Evolutionary conservation across 495 filamentous ascomycete species (phyloP).

Genomic region (Aeminium ludgeri): DNA sequence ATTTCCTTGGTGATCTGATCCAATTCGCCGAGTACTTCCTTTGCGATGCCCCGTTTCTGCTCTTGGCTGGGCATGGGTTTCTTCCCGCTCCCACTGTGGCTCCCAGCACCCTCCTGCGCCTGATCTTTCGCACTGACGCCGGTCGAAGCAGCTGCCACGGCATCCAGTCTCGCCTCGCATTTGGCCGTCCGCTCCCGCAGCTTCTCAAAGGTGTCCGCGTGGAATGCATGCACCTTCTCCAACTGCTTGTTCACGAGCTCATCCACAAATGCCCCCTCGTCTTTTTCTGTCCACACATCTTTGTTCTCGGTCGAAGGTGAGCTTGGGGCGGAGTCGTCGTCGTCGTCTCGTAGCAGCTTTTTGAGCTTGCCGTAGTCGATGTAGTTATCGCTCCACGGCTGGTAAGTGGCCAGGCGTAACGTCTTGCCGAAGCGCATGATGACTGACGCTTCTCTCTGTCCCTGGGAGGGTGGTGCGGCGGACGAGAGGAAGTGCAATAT

Average conservation of each 20-base stretch:
- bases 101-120: slow-evolving; percentile 26
- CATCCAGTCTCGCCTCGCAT: slow-evolving; percentile 43
- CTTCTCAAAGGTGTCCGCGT: slow-evolving; percentile 52
- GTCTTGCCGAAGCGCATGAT: slow-evolving; percentile 86
- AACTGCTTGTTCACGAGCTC: slow-evolving; percentile 86
- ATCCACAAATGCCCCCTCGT: slow-evolving; percentile 84
- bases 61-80: slow-evolving; percentile 18
- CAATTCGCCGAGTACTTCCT: slow-evolving; percentile 58
- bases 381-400: slow-evolving; percentile 83
- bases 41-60: slow-evolving; percentile 37
- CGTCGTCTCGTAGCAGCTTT: slow-evolving; percentile 62
- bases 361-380: slow-evolving; percentile 93
- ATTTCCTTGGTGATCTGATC: slow-evolving; percentile 79
- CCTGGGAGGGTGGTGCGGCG: too few relatives aligned
- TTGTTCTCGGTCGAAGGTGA: slow-evolving; percentile 28
- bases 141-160: slow-evolving; percentile 18
- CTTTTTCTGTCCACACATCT: slow-evolving; percentile 75
- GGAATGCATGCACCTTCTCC: slow-evolving; percentile 88
- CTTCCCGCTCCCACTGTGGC: slow-evolving; percentile 21
- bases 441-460: too few relatives aligned
- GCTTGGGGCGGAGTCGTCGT: slow-evolving; percentile 37
- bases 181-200: slow-evolving; percentile 50
- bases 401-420: slow-evolving; percentile 58
- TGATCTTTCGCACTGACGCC: slow-evolving; percentile 26
- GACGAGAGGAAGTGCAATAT: too few relatives aligned